Percentiles rank a stretch among this genome's conserved stretches.
Evolutionary conservation across 768 basidiomycete genomes (phyloP).

Genomic region (Termitomyces titanicus): DNA sequence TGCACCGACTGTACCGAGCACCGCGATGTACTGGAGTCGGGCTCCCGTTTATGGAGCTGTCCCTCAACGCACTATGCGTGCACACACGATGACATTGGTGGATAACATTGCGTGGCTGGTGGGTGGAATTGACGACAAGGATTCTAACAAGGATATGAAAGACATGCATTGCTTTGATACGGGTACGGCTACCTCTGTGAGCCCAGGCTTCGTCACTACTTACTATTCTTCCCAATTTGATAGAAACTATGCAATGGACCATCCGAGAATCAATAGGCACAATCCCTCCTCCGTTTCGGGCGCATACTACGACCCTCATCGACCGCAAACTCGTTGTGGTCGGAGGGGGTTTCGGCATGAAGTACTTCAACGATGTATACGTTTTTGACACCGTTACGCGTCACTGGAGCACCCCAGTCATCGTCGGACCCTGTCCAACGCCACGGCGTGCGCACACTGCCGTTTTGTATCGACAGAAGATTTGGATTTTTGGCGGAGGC

Average conservation of each 20-base stretch:
- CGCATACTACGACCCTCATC: conserved; percentile 83
- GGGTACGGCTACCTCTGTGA: conserved; percentile 37
- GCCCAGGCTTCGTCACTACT: not conserved
- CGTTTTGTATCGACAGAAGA: conserved; percentile 62
- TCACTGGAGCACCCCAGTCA: conserved; percentile 56
- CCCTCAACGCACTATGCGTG: conserved; percentile 68
- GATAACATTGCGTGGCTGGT: conserved; percentile 84
- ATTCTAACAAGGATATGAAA: conserved; percentile 66
- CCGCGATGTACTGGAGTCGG: conserved; percentile 82
- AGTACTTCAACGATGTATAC: conserved; percentile 81
- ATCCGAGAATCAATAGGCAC: conserved; percentile 77
- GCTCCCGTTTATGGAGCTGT: conserved; percentile 74
- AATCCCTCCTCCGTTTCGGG: conserved; percentile 76
- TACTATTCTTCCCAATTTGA: not conserved
- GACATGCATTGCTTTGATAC: conserved; percentile 86
- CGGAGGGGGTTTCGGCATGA: conserved; percentile 81
- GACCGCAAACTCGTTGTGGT: conserved; percentile 79
- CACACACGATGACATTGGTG: conserved; percentile 81
- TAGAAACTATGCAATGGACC: conserved; percentile 90
- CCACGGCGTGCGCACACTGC: conserved; percentile 88
- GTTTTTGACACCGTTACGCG: conserved; percentile 76
- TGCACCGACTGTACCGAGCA: conserved; percentile 59
- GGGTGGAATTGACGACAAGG: conserved; percentile 84
- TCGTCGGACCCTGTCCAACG: conserved; percentile 41
- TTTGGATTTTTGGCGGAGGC: conserved; percentile 93